Evolutionary conservation across 73 alveolate genomes (phyloP).

Genomic region (Paramecium sexaurelia): DNA sequence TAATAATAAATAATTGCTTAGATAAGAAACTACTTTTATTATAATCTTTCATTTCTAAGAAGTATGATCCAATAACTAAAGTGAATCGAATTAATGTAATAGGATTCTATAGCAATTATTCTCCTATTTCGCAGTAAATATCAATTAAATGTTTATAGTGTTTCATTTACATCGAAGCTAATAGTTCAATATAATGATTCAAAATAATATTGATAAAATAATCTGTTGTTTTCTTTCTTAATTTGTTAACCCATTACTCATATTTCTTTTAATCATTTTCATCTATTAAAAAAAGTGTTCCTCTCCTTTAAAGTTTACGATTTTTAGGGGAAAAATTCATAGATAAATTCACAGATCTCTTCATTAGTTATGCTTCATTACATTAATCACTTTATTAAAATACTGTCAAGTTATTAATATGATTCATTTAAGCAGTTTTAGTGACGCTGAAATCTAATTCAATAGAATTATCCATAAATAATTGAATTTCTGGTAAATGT

Average conservation of each 20-base stretch:
- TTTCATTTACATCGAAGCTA: background rate
- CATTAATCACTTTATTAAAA: background rate
- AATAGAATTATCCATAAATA: background rate
- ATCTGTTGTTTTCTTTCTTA: background rate
- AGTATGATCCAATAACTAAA: background rate
- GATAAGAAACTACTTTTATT: conserved; percentile 5
- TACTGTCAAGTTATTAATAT: background rate
- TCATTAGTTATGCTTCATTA: background rate
- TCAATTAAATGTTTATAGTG: conserved; percentile 4
- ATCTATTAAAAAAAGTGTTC: background rate
- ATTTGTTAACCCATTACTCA: background rate
- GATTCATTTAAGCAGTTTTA: background rate
- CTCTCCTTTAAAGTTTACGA: background rate
- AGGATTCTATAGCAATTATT: background rate
- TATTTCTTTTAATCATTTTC: background rate
- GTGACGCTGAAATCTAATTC: background rate
- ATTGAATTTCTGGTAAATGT: background rate
- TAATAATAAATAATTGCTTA: background rate
- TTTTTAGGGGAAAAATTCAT: background rate
- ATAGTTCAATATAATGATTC: background rate
- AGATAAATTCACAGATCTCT: background rate
- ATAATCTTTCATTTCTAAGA: conserved; percentile 17
- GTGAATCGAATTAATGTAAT: background rate
- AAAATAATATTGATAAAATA: background rate
- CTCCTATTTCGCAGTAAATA: background rate